Base-by-base conservation (phyloP, 1,284 basidiomycete species). In the Volvariella volvacea region DNA sequence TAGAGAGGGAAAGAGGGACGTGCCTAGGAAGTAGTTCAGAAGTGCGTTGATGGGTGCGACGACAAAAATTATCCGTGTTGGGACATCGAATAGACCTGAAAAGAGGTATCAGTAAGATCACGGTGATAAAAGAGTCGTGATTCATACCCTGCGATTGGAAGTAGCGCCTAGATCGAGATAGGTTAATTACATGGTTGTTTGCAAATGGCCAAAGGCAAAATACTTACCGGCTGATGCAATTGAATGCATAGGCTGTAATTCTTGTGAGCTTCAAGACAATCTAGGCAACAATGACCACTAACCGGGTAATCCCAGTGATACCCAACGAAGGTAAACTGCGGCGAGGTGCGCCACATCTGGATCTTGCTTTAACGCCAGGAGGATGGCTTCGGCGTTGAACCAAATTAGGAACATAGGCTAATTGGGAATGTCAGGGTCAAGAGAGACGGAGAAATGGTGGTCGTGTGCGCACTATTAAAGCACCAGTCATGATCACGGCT, bases 31-130 rank as follows among this genome's bases (percentile, higher is more conserved):
- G 57, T 82, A 96, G 60, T 91, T 95, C 34, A 97, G 68, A 2
- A 89, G 34, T 0, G 84, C 80, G 56, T 98, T 99, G 50, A 92
- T 67, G 0, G 94, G 94, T 1, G 93, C 91, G 15, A 92, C 81
- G 33, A 91, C 68, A 42, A 91, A 66, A 37, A 93, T 83, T 48
- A 94, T 86, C 48, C 86, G 78, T 0, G 93, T 95, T 0, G 95
- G 94, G 1, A 92, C 81, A 32, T 78, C 70, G 68, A 97, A 93
- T 8, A 94, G 69, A 39, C 88, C 86, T 80, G 58, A 50, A 32
- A n/a, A 30, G 14, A 46, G 39, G 37, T 38, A 39, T 34, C 22
- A 37, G 33, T 34, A 42, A 30, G 22, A 42, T 34, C 38, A 42
- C 33, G n/a, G 30, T 17, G 14, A 17, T 16, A 40, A 17, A 31